Base-by-base conservation (phyloP, 2,329 filamentous ascomycete species). In the Metarhizium sp. region DNA sequence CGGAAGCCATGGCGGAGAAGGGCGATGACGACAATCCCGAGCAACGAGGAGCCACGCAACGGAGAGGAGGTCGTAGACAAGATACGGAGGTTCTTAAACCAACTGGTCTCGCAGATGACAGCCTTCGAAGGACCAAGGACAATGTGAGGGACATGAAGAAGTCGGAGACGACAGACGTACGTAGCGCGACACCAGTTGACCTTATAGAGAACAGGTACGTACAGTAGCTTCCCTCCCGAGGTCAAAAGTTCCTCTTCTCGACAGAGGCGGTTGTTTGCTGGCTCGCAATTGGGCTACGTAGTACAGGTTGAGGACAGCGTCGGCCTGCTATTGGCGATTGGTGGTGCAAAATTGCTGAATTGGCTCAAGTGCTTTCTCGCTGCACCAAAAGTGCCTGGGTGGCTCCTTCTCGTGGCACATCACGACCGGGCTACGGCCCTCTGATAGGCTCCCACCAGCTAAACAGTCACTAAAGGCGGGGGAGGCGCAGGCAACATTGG, bases 1-100 rank as follows among this genome's bases (percentile, higher is more conserved):
- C 72, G 56, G 79, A 29, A 30, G 83, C 75, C 80, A 86, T 85
- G 60, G 69, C 75, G 64, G 67, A 46, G 30, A 32, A 14, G 52
- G 56, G 38, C 32, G 42, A 30, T 18, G 40, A 14, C 48, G 56
- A 38, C 25, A 45, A 18, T n/a, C 45, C 20, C 16, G 18, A 5
- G 16, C 36, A 29, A 20, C 13, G 40, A 40, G 32, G 53, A 48
- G 36, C 11, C 47, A 36, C 25, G 20, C 50, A 34, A 46, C 40
- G 54, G 20, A 58, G 58, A 38, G 63, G 45, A 53, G 58, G 56
- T 55, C 60, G 63, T 54, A 58, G 63, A 43, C 59, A 55, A 52
- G 59, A 54, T 30, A 58, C 49, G 6, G 59, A 61, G 42, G 59
- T 29, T n/a, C 54, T 63, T 62, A 54, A 68, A 61, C 58, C 38